Percentiles rank a stretch among this genome's conserved stretches.
These are phyloP conservation scores for Iris macrosiphon DNA, from an alignment of 106 monocot genomes.

Conservation along the genomic window DNA sequence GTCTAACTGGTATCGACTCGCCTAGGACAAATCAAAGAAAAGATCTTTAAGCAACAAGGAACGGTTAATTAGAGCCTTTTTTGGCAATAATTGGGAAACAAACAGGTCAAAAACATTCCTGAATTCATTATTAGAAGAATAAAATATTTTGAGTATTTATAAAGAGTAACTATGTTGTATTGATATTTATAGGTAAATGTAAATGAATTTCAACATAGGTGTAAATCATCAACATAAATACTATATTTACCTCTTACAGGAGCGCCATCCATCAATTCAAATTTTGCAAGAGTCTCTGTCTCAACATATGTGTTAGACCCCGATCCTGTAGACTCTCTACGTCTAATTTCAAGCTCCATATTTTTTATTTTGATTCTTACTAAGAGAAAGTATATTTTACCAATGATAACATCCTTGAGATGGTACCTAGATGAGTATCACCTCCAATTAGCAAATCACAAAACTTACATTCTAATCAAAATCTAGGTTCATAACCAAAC, in stretches of 20 bases:
- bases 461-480: background rate
- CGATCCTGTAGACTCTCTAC: conserved; percentile 79
- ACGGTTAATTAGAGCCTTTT: background rate
- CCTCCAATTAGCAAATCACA: conserved; percentile 11
- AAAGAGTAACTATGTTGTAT: too few species aligned
- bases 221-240: too few species aligned
- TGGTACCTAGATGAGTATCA: conserved; percentile 54
- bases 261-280: conserved; percentile 94
- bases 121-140: too few species aligned
- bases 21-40: conserved; percentile 21
- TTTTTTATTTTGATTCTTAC: conserved; percentile 94
- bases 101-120: too few species aligned
- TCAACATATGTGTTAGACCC: conserved; percentile 87
- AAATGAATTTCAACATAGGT: too few species aligned
- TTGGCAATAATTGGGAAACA: too few species aligned
- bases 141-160: too few species aligned
- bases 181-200: too few species aligned
- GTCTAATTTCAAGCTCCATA: conserved; percentile 84
- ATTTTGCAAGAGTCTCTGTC: conserved; percentile 93
- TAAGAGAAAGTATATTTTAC: conserved; percentile 90
- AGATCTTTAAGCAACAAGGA: background rate
- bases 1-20: conserved; percentile 71
- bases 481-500: background rate
- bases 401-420: conserved; percentile 73
- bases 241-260: conserved; percentile 70